Percentiles rank a stretch among this genome's conserved stretches.
Conservation (phyloP, 257 asterid genomes). For the Ocimum tenuiflorum region DNA sequence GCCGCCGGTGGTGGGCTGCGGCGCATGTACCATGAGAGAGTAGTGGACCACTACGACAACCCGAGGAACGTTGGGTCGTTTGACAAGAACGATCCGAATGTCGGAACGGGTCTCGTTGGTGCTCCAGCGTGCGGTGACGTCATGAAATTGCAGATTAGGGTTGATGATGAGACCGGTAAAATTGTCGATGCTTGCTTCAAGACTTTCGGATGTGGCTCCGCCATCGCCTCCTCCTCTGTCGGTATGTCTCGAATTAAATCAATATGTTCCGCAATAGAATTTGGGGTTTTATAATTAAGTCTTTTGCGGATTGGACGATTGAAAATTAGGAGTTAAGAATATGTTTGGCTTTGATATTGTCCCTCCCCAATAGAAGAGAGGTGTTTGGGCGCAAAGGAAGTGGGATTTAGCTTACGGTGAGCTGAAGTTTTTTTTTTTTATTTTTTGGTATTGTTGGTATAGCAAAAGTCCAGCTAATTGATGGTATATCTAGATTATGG, state of each 20-base stretch:
- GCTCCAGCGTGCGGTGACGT: conserved; percentile 99
- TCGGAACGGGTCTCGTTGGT: conserved; percentile 89
- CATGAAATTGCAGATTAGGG: conserved; percentile 84
- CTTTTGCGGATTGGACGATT: neutral
- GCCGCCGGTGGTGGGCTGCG: conserved; percentile 18
- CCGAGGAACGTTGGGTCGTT: conserved; percentile 92
- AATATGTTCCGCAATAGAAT: neutral
- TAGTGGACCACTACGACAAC: conserved; percentile 87
- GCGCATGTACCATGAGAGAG: conserved; percentile 81
- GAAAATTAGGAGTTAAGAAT: neutral
- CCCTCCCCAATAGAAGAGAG: no score
- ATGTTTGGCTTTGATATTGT: neutral
- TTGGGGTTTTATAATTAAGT: neutral
- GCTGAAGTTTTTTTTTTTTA: neutral
- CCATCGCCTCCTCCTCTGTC: conserved; percentile 89
- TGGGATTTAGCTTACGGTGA: neutral
- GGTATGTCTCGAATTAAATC: conserved; percentile 36
- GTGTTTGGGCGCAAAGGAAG: neutral
- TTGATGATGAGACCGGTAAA: conserved; percentile 68
- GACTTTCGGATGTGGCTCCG: conserved; percentile 92
- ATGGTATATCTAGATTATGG: neutral
- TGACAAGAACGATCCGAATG: conserved; percentile 66
- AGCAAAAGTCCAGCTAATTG: neutral
- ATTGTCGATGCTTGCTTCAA: conserved; percentile 84
- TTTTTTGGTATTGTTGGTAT: neutral